Conservation (phyloP, 176 grass and related monocot genomes). For the Bonia amplexicaulis region DNA sequence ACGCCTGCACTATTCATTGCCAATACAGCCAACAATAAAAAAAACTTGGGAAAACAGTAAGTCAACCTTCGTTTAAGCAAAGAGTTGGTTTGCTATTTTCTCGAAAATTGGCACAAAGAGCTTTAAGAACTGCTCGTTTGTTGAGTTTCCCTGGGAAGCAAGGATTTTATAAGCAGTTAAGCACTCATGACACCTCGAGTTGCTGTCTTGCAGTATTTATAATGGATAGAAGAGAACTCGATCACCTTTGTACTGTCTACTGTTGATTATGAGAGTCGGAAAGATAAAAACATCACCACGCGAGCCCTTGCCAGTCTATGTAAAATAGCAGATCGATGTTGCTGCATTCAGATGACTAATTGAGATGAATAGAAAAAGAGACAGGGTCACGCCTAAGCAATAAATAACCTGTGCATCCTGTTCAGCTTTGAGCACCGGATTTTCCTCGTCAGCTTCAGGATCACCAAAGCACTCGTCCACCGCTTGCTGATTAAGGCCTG, state of each 20-base stretch:
- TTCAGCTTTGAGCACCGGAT: slow-evolving; percentile 69
- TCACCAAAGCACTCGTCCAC: slow-evolving; percentile 71
- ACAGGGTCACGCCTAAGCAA: background rate
- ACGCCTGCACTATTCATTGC: too few species aligned
- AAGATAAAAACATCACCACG: slow-evolving; percentile 79
- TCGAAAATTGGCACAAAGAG: slow-evolving; percentile 66
- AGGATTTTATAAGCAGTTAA: background rate
- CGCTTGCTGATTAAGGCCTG: slow-evolving; percentile 58
- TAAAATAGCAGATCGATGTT: background rate
- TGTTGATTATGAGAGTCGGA: slow-evolving; percentile 79
- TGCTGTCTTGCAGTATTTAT: background rate
- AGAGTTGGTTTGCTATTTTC: slow-evolving; percentile 74
- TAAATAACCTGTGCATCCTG: slow-evolving; percentile 61
- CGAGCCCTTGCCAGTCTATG: slow-evolving; percentile 64
- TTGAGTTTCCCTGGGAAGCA: slow-evolving; percentile 63
- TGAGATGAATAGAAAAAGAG: background rate
- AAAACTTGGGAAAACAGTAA: background rate
- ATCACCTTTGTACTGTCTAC: slow-evolving; percentile 81
- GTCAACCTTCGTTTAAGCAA: slow-evolving; percentile 73
- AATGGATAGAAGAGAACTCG: slow-evolving; percentile 19
- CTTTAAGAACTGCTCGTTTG: slow-evolving; percentile 77
- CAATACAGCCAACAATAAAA: too few species aligned
- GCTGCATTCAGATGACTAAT: too few species aligned
- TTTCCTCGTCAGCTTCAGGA: slow-evolving; percentile 65
- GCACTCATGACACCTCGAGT: background rate